A percentile compares a stretch with the other conserved stretches of the same genome.
These are phyloP conservation scores for Dysphania ambrosioides DNA, from an alignment of 148 eudicot genomes.

Conservation along the genomic window DNA sequence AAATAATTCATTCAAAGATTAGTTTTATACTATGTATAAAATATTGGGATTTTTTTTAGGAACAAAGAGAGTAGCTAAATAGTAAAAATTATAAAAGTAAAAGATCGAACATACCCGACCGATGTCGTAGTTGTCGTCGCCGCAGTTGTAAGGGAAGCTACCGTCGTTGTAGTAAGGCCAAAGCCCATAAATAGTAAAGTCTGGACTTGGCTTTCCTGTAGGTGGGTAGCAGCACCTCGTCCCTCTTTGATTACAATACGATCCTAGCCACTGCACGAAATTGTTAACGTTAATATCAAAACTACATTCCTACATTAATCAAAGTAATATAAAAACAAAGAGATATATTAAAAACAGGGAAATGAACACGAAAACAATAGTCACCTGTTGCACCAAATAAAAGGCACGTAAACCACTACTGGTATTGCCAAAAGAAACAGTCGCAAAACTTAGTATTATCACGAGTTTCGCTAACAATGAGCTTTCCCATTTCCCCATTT, in stretches of 20 bases:
- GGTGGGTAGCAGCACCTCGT: constrained; percentile 26
- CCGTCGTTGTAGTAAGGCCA: constrained; percentile 29
- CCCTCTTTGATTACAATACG: constrained; percentile 30
- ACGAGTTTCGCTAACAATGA: constrained; percentile 11
- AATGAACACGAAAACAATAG: neutral
- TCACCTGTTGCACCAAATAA: constrained; percentile 20
- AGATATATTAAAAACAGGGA: neutral
- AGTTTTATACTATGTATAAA: too few relatives aligned
- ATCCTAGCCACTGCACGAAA: constrained; percentile 27
- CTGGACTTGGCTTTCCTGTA: constrained; percentile 24
- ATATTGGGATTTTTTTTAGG: too few relatives aligned
- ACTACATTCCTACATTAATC: neutral
- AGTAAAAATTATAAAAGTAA: neutral
- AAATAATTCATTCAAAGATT: too few relatives aligned
- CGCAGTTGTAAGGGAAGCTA: constrained; percentile 34
- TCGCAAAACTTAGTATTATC: constrained; percentile 11
- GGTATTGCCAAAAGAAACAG: constrained; percentile 1
- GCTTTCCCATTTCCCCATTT: constrained; percentile 13
- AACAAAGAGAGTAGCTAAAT: too few relatives aligned
- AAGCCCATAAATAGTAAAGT: constrained; percentile 29
- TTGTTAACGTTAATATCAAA: too few relatives aligned
- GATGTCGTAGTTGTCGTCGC: constrained; percentile 19
- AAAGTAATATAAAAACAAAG: neutral
- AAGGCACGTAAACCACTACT: constrained; percentile 12
- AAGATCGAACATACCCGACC: constrained; percentile 8